These are phyloP conservation scores for Strobilomyces confusus DNA, from an alignment of 768 basidiomycete genomes.

Conservation along the genomic window DNA sequence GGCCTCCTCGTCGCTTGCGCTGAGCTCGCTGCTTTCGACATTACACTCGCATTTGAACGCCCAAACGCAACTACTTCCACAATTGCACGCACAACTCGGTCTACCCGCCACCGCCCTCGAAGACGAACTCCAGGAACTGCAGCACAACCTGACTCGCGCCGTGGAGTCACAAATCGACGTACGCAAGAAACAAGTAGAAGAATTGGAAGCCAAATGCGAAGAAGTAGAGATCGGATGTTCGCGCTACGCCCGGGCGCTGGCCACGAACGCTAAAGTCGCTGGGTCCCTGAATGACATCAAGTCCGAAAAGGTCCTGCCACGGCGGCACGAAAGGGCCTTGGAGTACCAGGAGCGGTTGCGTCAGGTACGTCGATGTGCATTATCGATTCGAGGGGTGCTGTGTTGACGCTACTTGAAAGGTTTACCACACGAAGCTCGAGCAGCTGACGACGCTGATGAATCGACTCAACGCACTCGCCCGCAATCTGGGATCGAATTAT, in stretches of 20 bases:
- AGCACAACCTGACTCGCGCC: conserved; percentile 69
- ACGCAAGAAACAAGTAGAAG: conserved; percentile 72
- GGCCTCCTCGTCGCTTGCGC: conserved; percentile 32
- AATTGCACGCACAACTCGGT: conserved; percentile 80
- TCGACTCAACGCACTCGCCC: conserved; percentile 55
- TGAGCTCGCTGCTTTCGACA: conserved; percentile 71
- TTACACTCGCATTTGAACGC: conserved; percentile 74
- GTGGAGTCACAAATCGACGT: conserved; percentile 71
- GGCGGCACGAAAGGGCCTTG: conserved; percentile 61
- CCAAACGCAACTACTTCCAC: conserved; percentile 79
- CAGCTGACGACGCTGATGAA: conserved; percentile 68
- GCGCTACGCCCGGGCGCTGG: conserved; percentile 65
- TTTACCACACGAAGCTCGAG: conserved; percentile 76
- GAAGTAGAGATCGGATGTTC: conserved; percentile 60
- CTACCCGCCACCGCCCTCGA: conserved; percentile 75
- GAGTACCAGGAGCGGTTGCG: conserved; percentile 75
- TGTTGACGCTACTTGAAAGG: conserved; percentile 29
- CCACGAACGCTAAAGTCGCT: conserved; percentile 64
- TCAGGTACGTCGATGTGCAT: conserved; percentile 49
- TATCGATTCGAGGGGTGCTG: conserved; percentile 19
- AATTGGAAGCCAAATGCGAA: conserved; percentile 63
- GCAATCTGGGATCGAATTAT: conserved; percentile 58
- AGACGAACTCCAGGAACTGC: conserved; percentile 71
- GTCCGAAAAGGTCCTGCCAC: conserved; percentile 70
- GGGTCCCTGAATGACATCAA: conserved; percentile 63